Evolutionary conservation across 208 protist genomes (phyloP), one percentile per base, ranked within the genome.

Genomic region (Hexamita inflata): DNA sequence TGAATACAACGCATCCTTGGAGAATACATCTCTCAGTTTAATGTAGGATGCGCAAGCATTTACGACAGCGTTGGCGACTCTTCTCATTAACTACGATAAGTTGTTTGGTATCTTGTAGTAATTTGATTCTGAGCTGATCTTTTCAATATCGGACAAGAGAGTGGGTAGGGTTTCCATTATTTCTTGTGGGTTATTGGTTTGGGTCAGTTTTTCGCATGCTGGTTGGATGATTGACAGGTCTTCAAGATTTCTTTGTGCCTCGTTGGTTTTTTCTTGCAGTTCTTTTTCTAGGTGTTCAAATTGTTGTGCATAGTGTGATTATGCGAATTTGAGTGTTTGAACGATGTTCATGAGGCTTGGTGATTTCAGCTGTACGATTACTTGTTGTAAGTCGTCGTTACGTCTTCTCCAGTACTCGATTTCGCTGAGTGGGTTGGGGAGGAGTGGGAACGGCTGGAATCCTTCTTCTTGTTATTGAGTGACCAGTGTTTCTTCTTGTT

Each of bases 311-410:
- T 70, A 70, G 11, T 70, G 64, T 40, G 64, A 70, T 15, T 70
- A 19, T 4, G 64, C 64, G 11, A 57, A 45, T 38, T 70, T 70
- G 19, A 70, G n/a, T n/a, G 64, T 70, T 38, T 70, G 11, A 45
- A 49, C 38, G n/a, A 70, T 45, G n/a, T 70, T 70, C 15, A 15
- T 45, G 9, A 70, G 64, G 9, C 19, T 15, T 34, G 4, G 11
- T 40, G 38, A 32, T 35, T 45, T 2, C 15, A 70, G 35, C 35
- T 70, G 35, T 11, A 11, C 9, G 2, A 70, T 35, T 45, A 49
- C 64, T 24, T 7, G 11, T 15, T n/a, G 15, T n/a, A 70, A 38
- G 35, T 70, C 64, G 7, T 4, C 4, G 42, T n/a, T 38, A 11
- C 64, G 2, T 49, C 30, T 49, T 19, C 38, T 13, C 64, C 64